These are phyloP conservation scores for Phanerochaete carnosa DNA, from an alignment of 768 basidiomycete species.

Conservation along the genomic window DNA sequence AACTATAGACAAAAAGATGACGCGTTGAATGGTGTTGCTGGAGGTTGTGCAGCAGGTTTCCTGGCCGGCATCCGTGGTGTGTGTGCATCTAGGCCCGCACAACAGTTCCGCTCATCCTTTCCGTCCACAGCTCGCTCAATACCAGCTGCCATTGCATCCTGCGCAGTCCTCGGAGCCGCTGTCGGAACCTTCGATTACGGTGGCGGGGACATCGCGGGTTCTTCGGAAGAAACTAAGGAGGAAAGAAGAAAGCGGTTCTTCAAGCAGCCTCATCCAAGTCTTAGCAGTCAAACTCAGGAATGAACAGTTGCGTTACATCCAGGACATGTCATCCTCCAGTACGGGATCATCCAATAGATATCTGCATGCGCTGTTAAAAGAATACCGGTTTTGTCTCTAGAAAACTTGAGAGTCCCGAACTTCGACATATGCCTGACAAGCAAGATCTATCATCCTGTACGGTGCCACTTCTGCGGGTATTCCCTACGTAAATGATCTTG, in stretches of 20 bases:
- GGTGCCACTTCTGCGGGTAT: no score
- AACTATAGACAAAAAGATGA: slow-evolving; percentile 81
- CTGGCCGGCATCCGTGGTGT: slow-evolving; percentile 81
- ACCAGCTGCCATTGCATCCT: slow-evolving; percentile 77
- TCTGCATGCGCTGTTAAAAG: neutral
- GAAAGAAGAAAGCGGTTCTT: slow-evolving; percentile 81
- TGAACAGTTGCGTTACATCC: neutral
- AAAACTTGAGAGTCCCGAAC: no score
- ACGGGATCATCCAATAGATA: neutral
- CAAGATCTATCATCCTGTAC: no score
- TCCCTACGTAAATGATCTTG: no score
- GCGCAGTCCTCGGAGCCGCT: slow-evolving; percentile 71
- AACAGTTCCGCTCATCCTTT: slow-evolving; percentile 14
- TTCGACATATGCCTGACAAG: no score
- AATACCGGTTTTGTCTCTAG: no score
- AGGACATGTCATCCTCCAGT: neutral
- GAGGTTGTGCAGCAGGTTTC: slow-evolving; percentile 92
- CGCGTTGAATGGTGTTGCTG: slow-evolving; percentile 76
- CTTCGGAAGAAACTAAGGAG: slow-evolving; percentile 45
- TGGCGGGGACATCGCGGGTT: slow-evolving; percentile 54
- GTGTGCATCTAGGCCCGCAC: slow-evolving; percentile 18
- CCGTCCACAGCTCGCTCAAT: slow-evolving; percentile 67
- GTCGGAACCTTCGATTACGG: slow-evolving; percentile 82
- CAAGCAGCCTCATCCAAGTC: slow-evolving; percentile 56
- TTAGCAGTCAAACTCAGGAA: slow-evolving; percentile 24